Conservation (phyloP, 1,284 basidiomycete genomes). For the Anthracocystis panici-leucophaei region DNA sequence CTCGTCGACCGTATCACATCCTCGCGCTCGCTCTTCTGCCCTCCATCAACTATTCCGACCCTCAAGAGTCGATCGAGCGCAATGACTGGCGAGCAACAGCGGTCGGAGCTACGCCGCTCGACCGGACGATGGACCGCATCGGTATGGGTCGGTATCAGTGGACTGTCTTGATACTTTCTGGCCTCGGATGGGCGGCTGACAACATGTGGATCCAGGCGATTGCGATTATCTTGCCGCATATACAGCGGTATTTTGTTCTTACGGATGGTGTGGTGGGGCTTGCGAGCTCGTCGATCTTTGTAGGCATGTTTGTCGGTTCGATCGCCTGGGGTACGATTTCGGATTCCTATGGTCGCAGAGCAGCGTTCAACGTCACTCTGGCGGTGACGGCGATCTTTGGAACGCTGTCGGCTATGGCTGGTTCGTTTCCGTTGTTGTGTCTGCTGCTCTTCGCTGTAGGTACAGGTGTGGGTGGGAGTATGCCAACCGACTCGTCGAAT, state of each 20-base stretch:
- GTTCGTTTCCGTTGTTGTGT: conserved; percentile 81
- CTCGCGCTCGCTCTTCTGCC: conserved; percentile 38
- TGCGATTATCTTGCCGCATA: conserved; percentile 90
- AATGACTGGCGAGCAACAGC: conserved; percentile 51
- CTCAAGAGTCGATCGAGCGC: neutral
- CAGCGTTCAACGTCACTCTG: conserved; percentile 92
- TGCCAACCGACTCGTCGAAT: conserved; percentile 96
- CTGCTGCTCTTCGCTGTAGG: conserved; percentile 86
- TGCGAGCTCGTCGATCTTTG: conserved; percentile 83
- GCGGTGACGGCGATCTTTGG: conserved; percentile 91
- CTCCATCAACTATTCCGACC: conserved; percentile 21
- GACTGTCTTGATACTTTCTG: conserved; percentile 59
- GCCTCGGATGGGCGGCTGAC: conserved; percentile 65
- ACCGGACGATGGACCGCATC: conserved; percentile 83
- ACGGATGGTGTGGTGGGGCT: conserved; percentile 80
- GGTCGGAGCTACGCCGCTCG: conserved; percentile 47
- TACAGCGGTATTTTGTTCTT: conserved; percentile 78
- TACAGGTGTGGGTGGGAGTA: conserved; percentile 82
- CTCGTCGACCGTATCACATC: conserved; percentile 39
- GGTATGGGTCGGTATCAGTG: conserved; percentile 79
- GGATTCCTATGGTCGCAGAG: conserved; percentile 77
- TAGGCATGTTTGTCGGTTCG: conserved; percentile 96
- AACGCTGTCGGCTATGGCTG: conserved; percentile 80
- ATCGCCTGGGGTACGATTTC: conserved; percentile 71
- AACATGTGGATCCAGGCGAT: conserved; percentile 71